phyloP scores from a whole-genome alignment of 257 asterid genomes.

The Jaltomata sinuosa region DNA sequence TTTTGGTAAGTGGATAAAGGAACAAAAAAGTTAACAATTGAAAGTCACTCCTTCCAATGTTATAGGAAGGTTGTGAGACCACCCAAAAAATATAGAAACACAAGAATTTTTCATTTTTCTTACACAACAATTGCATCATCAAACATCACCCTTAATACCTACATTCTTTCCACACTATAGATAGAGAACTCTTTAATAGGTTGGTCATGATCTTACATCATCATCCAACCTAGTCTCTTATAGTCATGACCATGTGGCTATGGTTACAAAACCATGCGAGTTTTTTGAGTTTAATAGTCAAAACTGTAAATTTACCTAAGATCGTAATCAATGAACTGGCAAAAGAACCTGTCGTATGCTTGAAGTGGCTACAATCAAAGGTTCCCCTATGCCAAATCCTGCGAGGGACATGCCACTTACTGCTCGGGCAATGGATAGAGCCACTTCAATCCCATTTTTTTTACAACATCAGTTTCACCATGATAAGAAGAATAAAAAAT shows the following conservation, averaged over 20 bases:
- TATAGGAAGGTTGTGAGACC: too few species aligned
- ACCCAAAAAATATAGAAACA: too few species aligned
- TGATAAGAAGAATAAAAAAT: neutral
- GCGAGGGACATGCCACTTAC: neutral
- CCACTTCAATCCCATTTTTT: neutral
- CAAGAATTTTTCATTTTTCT: too few species aligned
- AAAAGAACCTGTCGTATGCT: neutral
- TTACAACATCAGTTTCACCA: neutral
- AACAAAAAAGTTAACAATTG: too few species aligned
- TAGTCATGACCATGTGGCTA: slow-evolving; percentile 6
- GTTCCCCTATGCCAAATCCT: neutral
- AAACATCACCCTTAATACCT: too few species aligned
- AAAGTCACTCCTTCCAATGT: too few species aligned
- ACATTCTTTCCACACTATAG: too few species aligned
- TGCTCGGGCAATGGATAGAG: neutral
- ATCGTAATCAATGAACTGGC: neutral
- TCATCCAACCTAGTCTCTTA: neutral
- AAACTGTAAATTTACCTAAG: neutral
- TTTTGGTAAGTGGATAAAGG: too few species aligned
- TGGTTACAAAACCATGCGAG: neutral
- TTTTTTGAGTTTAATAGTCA: neutral
- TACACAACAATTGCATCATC: too few species aligned
- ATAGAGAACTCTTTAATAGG: neutral
- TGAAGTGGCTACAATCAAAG: neutral
- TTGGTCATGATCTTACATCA: neutral